These are phyloP conservation scores for Prosopis cineraria DNA, from an alignment of 306 rosid genomes.

Conservation along the genomic window DNA sequence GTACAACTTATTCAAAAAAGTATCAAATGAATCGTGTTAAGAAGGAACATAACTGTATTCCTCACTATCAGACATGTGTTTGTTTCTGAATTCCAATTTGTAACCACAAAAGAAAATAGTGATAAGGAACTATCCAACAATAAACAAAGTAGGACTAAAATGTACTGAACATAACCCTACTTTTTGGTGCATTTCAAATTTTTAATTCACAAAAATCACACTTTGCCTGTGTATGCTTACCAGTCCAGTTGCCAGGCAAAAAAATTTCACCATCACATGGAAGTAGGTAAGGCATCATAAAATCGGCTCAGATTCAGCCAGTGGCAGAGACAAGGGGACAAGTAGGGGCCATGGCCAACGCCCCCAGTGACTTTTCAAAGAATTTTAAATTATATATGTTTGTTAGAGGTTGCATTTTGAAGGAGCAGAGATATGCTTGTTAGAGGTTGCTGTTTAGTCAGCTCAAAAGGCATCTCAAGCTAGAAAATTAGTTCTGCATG, in stretches of 20 bases:
- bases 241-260: neutral
- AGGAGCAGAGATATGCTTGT: neutral
- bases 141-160: neutral
- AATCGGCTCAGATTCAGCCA: neutral
- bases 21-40: neutral
- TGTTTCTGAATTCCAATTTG: neutral
- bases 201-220: neutral
- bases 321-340: neutral
- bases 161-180: neutral
- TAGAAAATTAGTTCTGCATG: neutral
- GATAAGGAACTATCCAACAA: neutral
- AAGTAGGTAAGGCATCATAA: neutral
- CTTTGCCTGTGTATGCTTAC: conserved; percentile 3
- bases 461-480: conserved; percentile 1
- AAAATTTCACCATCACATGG: neutral
- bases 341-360: neutral
- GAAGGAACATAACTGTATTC: neutral
- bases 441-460: neutral
- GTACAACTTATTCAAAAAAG: neutral
- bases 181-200: neutral
- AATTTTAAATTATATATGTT: neutral
- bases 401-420: neutral
- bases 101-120: neutral
- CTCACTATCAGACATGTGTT: neutral
- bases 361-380: neutral